Conservation (phyloP, 2,329 filamentous ascomycete species). For the Colletotrichum liaoningense region DNA sequence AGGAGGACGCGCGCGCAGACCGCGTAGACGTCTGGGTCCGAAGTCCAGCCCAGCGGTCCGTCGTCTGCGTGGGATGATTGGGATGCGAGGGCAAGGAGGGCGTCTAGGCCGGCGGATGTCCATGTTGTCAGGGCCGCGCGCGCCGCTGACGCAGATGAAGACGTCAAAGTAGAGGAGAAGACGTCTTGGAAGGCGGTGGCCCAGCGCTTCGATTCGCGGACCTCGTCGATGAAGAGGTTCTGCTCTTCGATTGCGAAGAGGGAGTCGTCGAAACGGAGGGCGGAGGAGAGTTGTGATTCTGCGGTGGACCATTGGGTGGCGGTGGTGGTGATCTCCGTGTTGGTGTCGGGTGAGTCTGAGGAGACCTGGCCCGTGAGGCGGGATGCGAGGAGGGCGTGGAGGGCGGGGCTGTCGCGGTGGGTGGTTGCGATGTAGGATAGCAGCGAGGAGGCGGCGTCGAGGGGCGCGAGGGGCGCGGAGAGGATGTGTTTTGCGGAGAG, state of each 20-base stretch:
- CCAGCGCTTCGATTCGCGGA: slow-evolving; percentile 81
- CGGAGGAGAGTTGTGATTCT: slow-evolving; percentile 53
- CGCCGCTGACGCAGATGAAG: slow-evolving; percentile 13
- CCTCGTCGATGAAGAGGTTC: slow-evolving; percentile 91
- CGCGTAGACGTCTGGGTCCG: slow-evolving; percentile 75
- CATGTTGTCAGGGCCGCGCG: slow-evolving; percentile 52
- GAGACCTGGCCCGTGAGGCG: slow-evolving; percentile 54
- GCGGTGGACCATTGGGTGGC: slow-evolving; percentile 43
- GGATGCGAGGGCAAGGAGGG: slow-evolving; percentile 49
- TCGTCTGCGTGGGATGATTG: slow-evolving; percentile 53
- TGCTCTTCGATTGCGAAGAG: slow-evolving; percentile 93
- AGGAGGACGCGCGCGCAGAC: slow-evolving; percentile 63
- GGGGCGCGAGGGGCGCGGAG: slow-evolving; percentile 56
- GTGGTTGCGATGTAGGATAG: slow-evolving; percentile 53
- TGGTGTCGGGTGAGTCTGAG: background rate
- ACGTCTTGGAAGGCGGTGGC: slow-evolving; percentile 55
- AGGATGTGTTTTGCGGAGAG: slow-evolving; percentile 60
- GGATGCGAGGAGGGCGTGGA: slow-evolving; percentile 52
- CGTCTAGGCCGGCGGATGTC: slow-evolving; percentile 60
- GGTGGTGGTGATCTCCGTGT: background rate
- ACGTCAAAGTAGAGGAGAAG: background rate
- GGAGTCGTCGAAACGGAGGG: slow-evolving; percentile 68
- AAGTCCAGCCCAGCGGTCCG: slow-evolving; percentile 79
- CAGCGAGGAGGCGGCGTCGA: slow-evolving; percentile 59
- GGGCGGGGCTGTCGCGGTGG: slow-evolving; percentile 49